Evolutionary conservation across 495 filamentous ascomycete genomes (phyloP).

Genomic region (Penicillium malachiteum): DNA sequence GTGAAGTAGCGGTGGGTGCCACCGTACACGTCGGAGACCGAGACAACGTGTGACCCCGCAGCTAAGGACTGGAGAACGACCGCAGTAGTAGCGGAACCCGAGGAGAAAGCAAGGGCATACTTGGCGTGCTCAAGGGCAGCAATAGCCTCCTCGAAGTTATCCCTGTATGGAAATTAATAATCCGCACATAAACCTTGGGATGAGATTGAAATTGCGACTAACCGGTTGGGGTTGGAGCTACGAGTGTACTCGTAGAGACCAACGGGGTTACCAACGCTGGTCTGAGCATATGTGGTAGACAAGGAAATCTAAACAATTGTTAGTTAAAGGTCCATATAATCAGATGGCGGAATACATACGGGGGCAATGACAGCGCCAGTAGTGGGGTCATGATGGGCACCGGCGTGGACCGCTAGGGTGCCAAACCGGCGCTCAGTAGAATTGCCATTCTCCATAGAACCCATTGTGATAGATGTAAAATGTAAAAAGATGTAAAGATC

Average conservation of each 20-base stretch:
- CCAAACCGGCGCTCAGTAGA: conserved; percentile 66
- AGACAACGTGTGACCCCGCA: conserved; percentile 88
- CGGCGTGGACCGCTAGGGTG: conserved; percentile 91
- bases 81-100: conserved; percentile 91
- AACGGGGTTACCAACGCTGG: conserved; percentile 77
- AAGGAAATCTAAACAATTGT: conserved; percentile 72
- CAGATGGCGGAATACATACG: conserved; percentile 36
- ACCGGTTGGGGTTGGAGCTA: conserved; percentile 89
- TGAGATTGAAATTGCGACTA: conserved; percentile 7
- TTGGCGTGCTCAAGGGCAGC: conserved; percentile 90
- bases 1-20: conserved; percentile 99
- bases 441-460: conserved; percentile 30
- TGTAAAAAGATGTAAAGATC: conserved; percentile 8
- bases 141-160: conserved; percentile 89
- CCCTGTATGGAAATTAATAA: conserved; percentile 32
- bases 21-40: conserved; percentile 95
- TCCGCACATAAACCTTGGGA: not conserved
- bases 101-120: conserved; percentile 92
- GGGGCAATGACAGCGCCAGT: conserved; percentile 95
- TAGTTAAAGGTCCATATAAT: not conserved
- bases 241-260: conserved; percentile 88
- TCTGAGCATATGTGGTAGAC: conserved; percentile 91
- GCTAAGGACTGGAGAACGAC: conserved; percentile 90
- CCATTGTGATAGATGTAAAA: conserved; percentile 20
- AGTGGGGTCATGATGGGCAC: conserved; percentile 79